These are phyloP conservation scores for Crithidia thermophila DNA, from an alignment of 208 protist genomes.

Conservation along the genomic window DNA sequence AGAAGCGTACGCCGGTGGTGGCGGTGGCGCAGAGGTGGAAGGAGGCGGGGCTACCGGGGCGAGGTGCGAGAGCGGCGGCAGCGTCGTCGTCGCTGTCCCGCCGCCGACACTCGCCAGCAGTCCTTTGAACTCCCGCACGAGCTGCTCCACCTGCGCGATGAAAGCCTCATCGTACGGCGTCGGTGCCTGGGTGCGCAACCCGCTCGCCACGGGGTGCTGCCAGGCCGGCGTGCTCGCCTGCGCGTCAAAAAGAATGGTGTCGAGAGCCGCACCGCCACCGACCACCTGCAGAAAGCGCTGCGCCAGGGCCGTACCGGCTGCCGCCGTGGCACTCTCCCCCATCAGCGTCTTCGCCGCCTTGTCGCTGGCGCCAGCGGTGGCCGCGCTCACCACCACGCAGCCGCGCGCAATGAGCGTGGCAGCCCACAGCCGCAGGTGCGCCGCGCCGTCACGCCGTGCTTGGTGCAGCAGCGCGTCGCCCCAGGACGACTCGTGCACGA, in stretches of 20 bases:
- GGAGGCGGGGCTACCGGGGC: not conserved
- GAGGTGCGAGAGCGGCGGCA: not conserved
- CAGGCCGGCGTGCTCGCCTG: slow-evolving; percentile 59
- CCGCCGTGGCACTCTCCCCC: slow-evolving; percentile 5
- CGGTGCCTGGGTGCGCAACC: slow-evolving; percentile 43
- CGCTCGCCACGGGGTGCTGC: slow-evolving; percentile 54
- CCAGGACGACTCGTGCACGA: slow-evolving; percentile 49
- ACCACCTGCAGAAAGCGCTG: slow-evolving; percentile 59
- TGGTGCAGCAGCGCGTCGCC: slow-evolving; percentile 48
- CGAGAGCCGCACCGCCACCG: slow-evolving; percentile 56
- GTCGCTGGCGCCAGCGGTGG: not conserved
- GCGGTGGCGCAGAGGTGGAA: not conserved
- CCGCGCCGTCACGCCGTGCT: slow-evolving; percentile 43
- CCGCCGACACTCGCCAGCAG: slow-evolving; percentile 16
- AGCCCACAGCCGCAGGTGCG: slow-evolving; percentile 73
- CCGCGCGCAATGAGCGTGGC: slow-evolving; percentile 56
- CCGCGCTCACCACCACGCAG: slow-evolving; percentile 30
- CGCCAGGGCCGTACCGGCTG: slow-evolving; percentile 27
- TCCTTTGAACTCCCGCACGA: slow-evolving; percentile 35
- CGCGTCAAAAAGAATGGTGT: slow-evolving; percentile 78
- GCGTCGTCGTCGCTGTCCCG: not conserved
- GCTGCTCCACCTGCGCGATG: slow-evolving; percentile 28
- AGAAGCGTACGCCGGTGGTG: not conserved
- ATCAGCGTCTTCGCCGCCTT: not conserved
- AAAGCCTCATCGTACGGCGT: slow-evolving; percentile 60